Conservation (phyloP, 805 yeast genomes). For the Pichia gijzeniarum region DNA sequence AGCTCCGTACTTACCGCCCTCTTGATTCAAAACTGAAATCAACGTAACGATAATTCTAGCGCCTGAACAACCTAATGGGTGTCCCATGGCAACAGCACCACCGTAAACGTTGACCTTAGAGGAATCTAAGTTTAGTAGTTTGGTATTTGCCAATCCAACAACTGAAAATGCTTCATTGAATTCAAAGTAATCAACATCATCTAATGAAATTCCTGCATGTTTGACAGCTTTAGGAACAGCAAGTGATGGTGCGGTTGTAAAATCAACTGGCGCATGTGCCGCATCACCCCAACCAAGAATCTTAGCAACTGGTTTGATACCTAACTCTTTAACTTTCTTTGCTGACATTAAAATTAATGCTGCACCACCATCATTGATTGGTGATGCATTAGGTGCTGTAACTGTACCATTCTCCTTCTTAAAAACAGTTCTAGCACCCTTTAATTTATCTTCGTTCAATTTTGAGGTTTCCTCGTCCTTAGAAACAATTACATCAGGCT, state of each 20-base stretch:
- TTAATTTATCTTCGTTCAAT: conserved; percentile 70
- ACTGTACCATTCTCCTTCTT: conserved; percentile 91
- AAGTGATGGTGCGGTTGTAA: conserved; percentile 92
- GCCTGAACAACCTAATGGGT: conserved; percentile 95
- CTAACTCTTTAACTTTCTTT: conserved; percentile 75
- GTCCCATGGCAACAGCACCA: conserved; percentile 95
- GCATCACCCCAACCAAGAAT: conserved; percentile 98
- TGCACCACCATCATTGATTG: conserved; percentile 97
- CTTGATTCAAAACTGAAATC: conserved; percentile 73
- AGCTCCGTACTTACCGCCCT: conserved; percentile 80
- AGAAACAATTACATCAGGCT: conserved; percentile 67
- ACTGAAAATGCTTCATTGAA: conserved; percentile 97
- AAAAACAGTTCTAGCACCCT: conserved; percentile 89
- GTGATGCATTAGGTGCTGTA: conserved; percentile 95
- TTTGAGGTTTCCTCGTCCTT: conserved; percentile 81
- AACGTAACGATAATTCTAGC: conserved; percentile 89
- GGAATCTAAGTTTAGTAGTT: conserved; percentile 54
- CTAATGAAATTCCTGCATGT: conserved; percentile 62
- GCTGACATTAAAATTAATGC: conserved; percentile 87
- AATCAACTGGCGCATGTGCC: conserved; percentile 89
- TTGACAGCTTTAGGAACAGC: conserved; percentile 95
- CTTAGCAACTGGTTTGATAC: conserved; percentile 82
- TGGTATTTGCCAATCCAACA: conserved; percentile 86
- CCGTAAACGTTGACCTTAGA: conserved; percentile 83
- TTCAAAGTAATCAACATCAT: conserved; percentile 84